These are phyloP conservation scores for Truncatella angustata DNA, from an alignment of 2,329 filamentous ascomycete genomes.

Conservation along the genomic window DNA sequence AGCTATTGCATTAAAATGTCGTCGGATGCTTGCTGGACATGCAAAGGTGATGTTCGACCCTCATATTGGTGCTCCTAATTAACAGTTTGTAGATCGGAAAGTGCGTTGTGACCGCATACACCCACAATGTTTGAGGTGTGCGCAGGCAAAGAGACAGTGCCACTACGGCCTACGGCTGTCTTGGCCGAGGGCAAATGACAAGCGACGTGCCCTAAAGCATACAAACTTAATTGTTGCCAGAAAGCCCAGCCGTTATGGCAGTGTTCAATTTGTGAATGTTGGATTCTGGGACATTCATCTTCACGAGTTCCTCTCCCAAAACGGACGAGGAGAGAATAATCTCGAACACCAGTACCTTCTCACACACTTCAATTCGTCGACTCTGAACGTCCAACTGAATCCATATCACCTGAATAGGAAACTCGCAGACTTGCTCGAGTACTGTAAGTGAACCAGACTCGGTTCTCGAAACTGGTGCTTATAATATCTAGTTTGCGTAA, in stretches of 20 bases:
- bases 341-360: too few relatives aligned
- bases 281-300: background rate
- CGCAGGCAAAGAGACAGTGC: background rate
- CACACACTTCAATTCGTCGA: too few relatives aligned
- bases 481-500: background rate
- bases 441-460: background rate
- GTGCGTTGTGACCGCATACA: background rate
- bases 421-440: background rate
- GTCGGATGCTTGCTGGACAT: background rate
- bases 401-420: background rate
- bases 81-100: background rate
- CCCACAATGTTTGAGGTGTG: background rate
- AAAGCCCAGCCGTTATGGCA: too few relatives aligned
- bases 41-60: background rate
- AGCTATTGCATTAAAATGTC: background rate
- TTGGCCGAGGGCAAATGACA: background rate
- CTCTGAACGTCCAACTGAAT: background rate
- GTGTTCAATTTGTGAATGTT: background rate
- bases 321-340: too few relatives aligned
- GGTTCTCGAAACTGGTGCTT: background rate
- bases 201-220: background rate
- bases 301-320: background rate
- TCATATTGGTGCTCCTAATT: background rate
- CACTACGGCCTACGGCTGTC: slow-evolving; percentile 4
- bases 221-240: too few relatives aligned